Base-by-base conservation (phyloP, 2,329 filamentous ascomycete genomes). In the Aureobasidium leucospermi region DNA sequence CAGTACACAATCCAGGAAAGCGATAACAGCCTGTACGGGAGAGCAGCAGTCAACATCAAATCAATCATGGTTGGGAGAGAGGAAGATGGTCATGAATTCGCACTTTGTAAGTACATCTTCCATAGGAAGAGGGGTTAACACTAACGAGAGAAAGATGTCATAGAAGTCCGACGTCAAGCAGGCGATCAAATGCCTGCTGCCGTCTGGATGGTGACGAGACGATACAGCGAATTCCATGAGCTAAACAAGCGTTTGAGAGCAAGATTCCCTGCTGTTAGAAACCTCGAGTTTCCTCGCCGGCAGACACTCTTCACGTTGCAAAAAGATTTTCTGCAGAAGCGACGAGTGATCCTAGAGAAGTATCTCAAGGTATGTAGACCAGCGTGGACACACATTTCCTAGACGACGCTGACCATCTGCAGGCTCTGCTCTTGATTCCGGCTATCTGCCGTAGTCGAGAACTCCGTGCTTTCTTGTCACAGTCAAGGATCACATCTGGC, bases 1-100 rank as follows among this genome's bases (percentile, higher is more conserved):
- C 95, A 99, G 71, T 99, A 99, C 67, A 90, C 96, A 47, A 85
- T 97, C 7, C 94, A 99, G 73, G 94, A 99, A 74, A 96, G 91
- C 69, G 95, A 99, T 71, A 99, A 96, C 72, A 96, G 91, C 71
- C 79, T 99, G 28, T 97, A 96, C 68, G 94, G 94, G 2, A 88
- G 93, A 16, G 93, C 94, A 2, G 90, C 85, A 0, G 85, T 97
- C 67, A 88, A 84, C 66, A 96, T 99, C 70, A 94, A 94, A 69
- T 90, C 89, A 0, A 92, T 96, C 58, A 90, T 96, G 75, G 90
- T 96, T 13, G 93, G 91, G 6, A 87, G 86, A 63, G 94, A 97
- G 65, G 88, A 93, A 31, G 92, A 96, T 67, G 93, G 93, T 6
- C 88, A 90, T 66, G 94, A 99, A 69, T 99, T 88, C 70, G 94